Evolutionary conservation across 495 filamentous ascomycete genomes (phyloP).

Genomic region (Cairneyella variabilis): DNA sequence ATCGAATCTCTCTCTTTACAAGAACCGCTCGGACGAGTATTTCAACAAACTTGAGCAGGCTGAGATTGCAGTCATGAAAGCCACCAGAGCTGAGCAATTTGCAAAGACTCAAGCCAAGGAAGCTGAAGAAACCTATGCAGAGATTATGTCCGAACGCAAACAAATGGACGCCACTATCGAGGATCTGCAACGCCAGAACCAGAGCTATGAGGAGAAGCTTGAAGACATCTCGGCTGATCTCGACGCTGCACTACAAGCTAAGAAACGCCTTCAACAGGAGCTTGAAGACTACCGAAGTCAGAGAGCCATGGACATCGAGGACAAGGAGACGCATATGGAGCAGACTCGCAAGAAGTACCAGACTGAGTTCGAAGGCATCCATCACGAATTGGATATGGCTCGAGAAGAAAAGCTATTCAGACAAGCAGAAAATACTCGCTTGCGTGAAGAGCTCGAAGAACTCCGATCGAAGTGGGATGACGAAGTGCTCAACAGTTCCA

Average conservation of each 20-base stretch:
- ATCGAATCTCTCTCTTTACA: slow-evolving; percentile 84
- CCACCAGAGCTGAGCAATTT: slow-evolving; percentile 86
- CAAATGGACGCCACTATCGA: slow-evolving; percentile 85
- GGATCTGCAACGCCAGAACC: slow-evolving; percentile 83
- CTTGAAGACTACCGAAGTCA: slow-evolving; percentile 96
- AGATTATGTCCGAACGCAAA: slow-evolving; percentile 88
- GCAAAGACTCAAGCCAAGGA: slow-evolving; percentile 84
- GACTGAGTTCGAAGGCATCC: slow-evolving; percentile 81
- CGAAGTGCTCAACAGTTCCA: slow-evolving; percentile 94
- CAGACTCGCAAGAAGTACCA: slow-evolving; percentile 98
- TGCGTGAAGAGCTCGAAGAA: slow-evolving; percentile 92
- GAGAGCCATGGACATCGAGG: slow-evolving; percentile 92
- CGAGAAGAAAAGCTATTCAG: slow-evolving; percentile 72
- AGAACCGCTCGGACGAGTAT: slow-evolving; percentile 91
- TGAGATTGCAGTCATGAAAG: slow-evolving; percentile 92
- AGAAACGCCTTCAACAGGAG: slow-evolving; percentile 94
- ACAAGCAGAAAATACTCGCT: slow-evolving; percentile 61
- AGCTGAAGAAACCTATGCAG: slow-evolving; percentile 85
- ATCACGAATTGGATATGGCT: slow-evolving; percentile 88
- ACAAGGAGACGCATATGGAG: slow-evolving; percentile 94
- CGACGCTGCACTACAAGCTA: slow-evolving; percentile 79
- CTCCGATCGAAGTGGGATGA: slow-evolving; percentile 97
- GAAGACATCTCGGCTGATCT: slow-evolving; percentile 92
- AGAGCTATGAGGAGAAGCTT: slow-evolving; percentile 83
- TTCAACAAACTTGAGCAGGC: slow-evolving; percentile 97